Percentiles rank a stretch among this genome's conserved stretches.
Evolutionary conservation across 2,329 filamentous ascomycete species (phyloP).

Genomic region (Xylaria polymorpha): DNA sequence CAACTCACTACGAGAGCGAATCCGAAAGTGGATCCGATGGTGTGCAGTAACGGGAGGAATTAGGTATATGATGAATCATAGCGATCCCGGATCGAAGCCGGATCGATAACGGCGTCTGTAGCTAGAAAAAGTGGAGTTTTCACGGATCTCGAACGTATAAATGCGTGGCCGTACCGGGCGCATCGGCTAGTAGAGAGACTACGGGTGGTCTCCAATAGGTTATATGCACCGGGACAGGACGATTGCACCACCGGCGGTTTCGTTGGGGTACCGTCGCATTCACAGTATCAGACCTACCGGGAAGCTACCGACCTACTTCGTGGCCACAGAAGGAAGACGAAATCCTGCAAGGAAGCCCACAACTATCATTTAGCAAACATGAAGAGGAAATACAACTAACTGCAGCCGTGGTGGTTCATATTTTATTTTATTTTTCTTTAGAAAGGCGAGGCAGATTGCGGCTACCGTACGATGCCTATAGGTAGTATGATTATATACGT

Average conservation of each 20-base stretch:
- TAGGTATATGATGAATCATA: not conserved
- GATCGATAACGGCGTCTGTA: not conserved
- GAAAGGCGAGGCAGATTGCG: not conserved
- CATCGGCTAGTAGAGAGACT: slow-evolving; percentile 4
- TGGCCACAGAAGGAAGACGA: not conserved
- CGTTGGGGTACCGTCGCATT: slow-evolving; percentile 3
- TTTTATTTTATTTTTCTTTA: not conserved
- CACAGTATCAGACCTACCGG: not conserved
- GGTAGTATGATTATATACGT: not conserved
- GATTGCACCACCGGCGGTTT: slow-evolving; percentile 3
- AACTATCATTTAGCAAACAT: not conserved
- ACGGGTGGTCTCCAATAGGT: not conserved
- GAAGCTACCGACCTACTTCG: not conserved
- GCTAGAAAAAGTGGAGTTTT: slow-evolving; percentile 9
- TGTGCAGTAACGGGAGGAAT: not conserved
- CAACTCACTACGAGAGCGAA: not conserved
- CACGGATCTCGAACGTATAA: not conserved
- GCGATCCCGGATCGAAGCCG: not conserved
- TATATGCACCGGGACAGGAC: slow-evolving; percentile 8
- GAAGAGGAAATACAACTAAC: not conserved
- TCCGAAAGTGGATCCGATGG: not conserved
- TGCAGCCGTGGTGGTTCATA: not conserved
- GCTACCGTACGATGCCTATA: not conserved
- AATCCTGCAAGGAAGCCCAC: not conserved
- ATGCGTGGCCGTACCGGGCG: not conserved